Conservation (phyloP, 176 grass and related monocot genomes). For the Oryza meridionalis region DNA sequence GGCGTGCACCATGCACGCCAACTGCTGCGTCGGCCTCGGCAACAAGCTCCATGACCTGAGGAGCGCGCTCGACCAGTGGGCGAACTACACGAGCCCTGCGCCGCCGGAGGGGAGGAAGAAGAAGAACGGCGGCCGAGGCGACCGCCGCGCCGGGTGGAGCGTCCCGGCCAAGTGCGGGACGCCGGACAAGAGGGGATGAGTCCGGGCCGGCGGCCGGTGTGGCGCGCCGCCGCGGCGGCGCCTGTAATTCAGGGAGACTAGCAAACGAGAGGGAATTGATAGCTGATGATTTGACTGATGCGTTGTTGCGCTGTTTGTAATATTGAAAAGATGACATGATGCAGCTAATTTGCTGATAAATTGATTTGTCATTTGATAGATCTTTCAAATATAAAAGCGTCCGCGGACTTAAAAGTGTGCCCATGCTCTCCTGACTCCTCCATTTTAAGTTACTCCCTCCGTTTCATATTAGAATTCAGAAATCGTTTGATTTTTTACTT, state of each 20-base stretch:
- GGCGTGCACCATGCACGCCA: conserved; percentile 60
- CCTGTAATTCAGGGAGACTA: too few relatives aligned
- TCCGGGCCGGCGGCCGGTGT: background rate
- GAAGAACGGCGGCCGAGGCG: too few relatives aligned
- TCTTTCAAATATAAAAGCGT: too few relatives aligned
- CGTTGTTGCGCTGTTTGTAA: background rate
- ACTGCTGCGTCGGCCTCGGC: conserved; percentile 51
- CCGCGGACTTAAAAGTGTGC: too few relatives aligned
- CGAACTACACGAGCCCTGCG: conserved; percentile 29
- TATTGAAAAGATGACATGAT: background rate
- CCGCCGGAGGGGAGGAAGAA: conserved; percentile 28
- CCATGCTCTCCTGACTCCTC: too few relatives aligned
- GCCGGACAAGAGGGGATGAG: conserved; percentile 9
- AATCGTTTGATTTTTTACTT: too few relatives aligned
- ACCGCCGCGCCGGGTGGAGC: conserved; percentile 14
- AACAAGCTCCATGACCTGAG: conserved; percentile 58
- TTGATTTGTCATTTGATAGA: too few relatives aligned
- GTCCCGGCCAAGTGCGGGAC: conserved; percentile 40
- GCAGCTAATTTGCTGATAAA: too few relatives aligned
- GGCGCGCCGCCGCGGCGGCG: too few relatives aligned
- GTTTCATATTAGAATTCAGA: too few relatives aligned
- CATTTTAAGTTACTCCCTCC: too few relatives aligned
- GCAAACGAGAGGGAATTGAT: too few relatives aligned
- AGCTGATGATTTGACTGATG: background rate
- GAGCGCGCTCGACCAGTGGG: conserved; percentile 48